Evolutionary conservation across 768 basidiomycete species (phyloP), one percentile per base, ranked within the genome.

Genomic region (Agaricus blazei): DNA sequence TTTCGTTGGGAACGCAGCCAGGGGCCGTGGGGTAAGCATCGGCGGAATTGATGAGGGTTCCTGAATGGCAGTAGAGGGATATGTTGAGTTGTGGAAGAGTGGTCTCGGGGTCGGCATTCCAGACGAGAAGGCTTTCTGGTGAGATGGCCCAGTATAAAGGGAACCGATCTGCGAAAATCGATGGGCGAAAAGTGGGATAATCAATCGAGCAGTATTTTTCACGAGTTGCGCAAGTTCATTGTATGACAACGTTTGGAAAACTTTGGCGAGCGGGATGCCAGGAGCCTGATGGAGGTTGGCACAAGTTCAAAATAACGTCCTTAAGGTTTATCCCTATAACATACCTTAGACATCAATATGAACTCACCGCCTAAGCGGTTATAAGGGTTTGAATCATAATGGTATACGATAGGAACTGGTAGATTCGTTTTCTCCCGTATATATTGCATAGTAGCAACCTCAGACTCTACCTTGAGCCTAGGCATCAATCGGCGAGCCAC

Each of bases 401-500:
- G 80, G 58, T 87, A 88, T 4, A 93, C 81, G 29, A 71, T 76
- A 0, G 91, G 90, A 15, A 93, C 86, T 1, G 90, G 90, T 23
- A 92, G 75, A 52, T 72, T 69, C 4, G 88, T 88, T 60, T 81
- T 76, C 60, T 84, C 75, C 48, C 87, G 84, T 27, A 93, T 76
- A 65, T 85, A 93, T n/a, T 79, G 77, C 73, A 93, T 84, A 0
- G 90, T 93, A 3, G 90, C 90, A 7, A 91, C 87, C 65, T 93
- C 91, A 0, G 90, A 92, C 67, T 89, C 86, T 3, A 88, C 91
- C 72, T 93, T 93, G 60, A 91, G 78, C 34, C 87, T 80, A 1
- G 90, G 87, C 88, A 93, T 90, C 68, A 88, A 93, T 9, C 87
- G 81, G 49, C 90, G 84, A 3, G 90, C 90, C 24, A 93, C 88